Conservation (phyloP, 1,284 basidiomycete genomes). For the Ceratobasidium sp. region DNA sequence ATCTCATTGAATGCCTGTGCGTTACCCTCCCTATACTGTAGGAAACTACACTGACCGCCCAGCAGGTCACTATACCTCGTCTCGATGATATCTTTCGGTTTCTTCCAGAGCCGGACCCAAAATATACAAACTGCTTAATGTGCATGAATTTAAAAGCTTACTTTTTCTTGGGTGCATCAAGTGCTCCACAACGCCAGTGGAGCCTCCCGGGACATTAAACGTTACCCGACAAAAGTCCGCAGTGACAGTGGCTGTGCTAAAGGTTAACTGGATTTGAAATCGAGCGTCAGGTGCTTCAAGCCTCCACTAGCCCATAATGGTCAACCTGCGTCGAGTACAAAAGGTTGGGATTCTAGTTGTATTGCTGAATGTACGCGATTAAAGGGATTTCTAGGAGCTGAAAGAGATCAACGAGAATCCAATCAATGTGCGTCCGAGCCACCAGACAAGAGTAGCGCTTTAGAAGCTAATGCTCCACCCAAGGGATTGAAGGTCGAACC, state of each 20-base stretch:
- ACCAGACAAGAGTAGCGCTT: neutral
- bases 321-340: conserved; percentile 33
- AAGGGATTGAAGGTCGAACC: conserved; percentile 74
- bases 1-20: conserved; percentile 15
- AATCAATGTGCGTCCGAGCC: conserved; percentile 64
- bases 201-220: neutral
- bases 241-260: conserved; percentile 24
- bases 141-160: neutral
- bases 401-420: conserved; percentile 69
- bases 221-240: conserved; percentile 15
- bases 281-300: neutral
- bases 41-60: neutral
- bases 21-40: neutral
- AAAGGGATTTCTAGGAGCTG: conserved; percentile 26
- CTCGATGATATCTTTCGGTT: conserved; percentile 22
- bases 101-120: neutral
- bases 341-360: conserved; percentile 1
- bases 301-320: conserved; percentile 35
- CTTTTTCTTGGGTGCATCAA: neutral
- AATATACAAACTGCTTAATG: conserved; percentile 2
- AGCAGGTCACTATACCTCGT: neutral
- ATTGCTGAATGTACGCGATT: neutral
- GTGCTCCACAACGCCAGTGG: neutral
- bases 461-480: neutral
- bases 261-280: conserved; percentile 11